Base-by-base conservation (phyloP, 2,329 filamentous ascomycete genomes). In the Cladosporium sp. region DNA sequence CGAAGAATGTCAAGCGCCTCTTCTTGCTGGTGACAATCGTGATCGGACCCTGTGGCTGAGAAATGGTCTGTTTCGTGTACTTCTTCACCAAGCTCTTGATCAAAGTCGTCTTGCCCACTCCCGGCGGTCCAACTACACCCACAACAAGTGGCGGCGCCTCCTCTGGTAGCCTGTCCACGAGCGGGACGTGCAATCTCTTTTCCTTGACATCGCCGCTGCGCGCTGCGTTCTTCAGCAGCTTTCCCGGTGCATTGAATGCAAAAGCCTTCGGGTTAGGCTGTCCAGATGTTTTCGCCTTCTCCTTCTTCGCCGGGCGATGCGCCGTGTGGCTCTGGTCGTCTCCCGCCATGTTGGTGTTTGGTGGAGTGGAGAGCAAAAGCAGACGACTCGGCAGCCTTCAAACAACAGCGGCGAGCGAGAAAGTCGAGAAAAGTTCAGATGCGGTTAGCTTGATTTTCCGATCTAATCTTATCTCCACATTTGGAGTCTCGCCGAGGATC, bases 21-120 rank as follows among this genome's bases (percentile, higher is more conserved):
- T 94, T 91, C 82, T 98, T 99, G 66, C 93, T 96, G 0, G 95
- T 98, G 57, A 99, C 93, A 59, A 99, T 91, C 1, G 96, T 99
- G 67, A 99, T 89, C 4, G 95, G 95, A 0, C 95, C 95, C 72
- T 91, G 90, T 0, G 95, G 95, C 36, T 94, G 89, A 34, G 92
- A 90, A 49, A 99, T 87, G 0, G 92, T 94, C 78, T 99, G 95
- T 77, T 99, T 99, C 55, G 95, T 92, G 82, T 98, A 98, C 78
- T 95, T 87, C 71, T 92, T 90, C 74, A 99, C 91, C 67, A 99
- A 84, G 14, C 93, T 97, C 78, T 98, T 99, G 77, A 98, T 88
- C 44, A 98, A 85, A 0, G 94, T 98, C 2, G 94, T 97, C 83
- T 98, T 98, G 72, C 94, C 95, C 59, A 88, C 94, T 67, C 95